Percentiles rank a stretch among this genome's conserved stretches.
phyloP scores from a whole-genome alignment of 345 rosid species.

The Pistacia atlantica region DNA sequence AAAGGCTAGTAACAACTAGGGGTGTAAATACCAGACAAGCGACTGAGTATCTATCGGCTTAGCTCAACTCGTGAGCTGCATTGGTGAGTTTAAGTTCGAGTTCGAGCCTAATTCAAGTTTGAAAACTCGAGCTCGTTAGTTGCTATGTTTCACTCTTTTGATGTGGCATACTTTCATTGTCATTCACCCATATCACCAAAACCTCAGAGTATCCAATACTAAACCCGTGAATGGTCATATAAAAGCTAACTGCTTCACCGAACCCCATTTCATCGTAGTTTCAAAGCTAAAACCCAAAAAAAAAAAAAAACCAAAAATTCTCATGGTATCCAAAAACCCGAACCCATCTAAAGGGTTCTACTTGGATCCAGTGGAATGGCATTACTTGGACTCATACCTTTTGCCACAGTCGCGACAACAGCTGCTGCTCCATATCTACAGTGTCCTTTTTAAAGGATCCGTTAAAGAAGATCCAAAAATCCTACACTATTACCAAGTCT shows the following conservation, averaged over 20 bases:
- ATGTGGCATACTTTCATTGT: constrained; percentile 40
- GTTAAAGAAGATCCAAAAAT: constrained; percentile 74
- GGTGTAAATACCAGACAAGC: too few relatives aligned
- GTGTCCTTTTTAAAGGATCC: constrained; percentile 57
- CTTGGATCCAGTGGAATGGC: constrained; percentile 77
- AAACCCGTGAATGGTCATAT: neutral
- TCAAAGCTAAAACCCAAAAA: constrained; percentile 23
- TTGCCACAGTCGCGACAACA: constrained; percentile 30
- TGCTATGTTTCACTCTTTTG: neutral
- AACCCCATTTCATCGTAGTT: constrained; percentile 22
- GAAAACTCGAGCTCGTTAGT: too few relatives aligned
- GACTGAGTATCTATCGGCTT: too few relatives aligned
- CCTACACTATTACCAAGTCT: constrained; percentile 86
- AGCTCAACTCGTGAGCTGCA: too few relatives aligned
- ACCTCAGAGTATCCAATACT: neutral
- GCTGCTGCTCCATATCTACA: constrained; percentile 35
- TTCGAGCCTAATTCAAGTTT: too few relatives aligned
- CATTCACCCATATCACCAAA: neutral
- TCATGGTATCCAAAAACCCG: constrained; percentile 69
- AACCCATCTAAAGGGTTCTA: constrained; percentile 59
- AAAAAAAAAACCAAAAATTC: neutral
- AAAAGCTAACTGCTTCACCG: neutral
- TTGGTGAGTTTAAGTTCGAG: too few relatives aligned
- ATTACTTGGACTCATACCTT: constrained; percentile 56
- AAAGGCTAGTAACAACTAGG: too few relatives aligned